phyloP scores from a whole-genome alignment of 2,329 filamentous ascomycete genomes.

The Penicillium griseofulvum region DNA sequence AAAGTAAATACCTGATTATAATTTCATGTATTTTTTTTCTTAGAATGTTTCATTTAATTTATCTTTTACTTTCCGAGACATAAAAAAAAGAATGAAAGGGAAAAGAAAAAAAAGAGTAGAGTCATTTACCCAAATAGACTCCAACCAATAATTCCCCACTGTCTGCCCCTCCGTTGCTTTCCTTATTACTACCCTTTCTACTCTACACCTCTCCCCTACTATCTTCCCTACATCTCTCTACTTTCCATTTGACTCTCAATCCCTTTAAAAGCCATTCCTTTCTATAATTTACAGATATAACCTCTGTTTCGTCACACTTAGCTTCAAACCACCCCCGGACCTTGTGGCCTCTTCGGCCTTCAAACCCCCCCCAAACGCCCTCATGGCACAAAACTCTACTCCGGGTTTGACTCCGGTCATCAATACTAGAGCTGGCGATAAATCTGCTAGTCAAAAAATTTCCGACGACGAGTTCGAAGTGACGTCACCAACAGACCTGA shows the following conservation, averaged over 20 bases:
- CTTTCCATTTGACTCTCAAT: background rate
- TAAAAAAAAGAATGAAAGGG: background rate
- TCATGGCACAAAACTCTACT: constrained; percentile 70
- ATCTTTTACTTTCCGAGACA: background rate
- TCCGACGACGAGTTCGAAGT: constrained; percentile 78
- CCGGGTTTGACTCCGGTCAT: constrained; percentile 80
- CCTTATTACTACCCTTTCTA: background rate
- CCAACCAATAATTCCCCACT: constrained; percentile 7
- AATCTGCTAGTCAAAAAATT: constrained; percentile 57
- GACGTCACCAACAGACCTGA: constrained; percentile 68
- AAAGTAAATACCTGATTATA: too few species aligned
- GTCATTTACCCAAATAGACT: constrained; percentile 9
- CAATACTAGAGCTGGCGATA: constrained; percentile 69
- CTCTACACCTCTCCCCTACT: background rate
- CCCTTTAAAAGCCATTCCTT: constrained; percentile 12
- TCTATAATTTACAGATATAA: background rate
- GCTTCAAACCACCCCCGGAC: constrained; percentile 24
- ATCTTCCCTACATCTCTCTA: background rate
- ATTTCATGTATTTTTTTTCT: too few species aligned
- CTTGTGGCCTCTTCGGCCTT: constrained; percentile 29
- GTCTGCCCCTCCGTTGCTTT: constrained; percentile 8
- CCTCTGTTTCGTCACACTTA: constrained; percentile 19
- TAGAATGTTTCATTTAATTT: background rate
- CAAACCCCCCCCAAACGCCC: constrained; percentile 8
- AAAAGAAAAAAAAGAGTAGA: constrained; percentile 3